phyloP scores from a whole-genome alignment of 2,329 filamentous ascomycete genomes.

The Diaporthe destruens region DNA sequence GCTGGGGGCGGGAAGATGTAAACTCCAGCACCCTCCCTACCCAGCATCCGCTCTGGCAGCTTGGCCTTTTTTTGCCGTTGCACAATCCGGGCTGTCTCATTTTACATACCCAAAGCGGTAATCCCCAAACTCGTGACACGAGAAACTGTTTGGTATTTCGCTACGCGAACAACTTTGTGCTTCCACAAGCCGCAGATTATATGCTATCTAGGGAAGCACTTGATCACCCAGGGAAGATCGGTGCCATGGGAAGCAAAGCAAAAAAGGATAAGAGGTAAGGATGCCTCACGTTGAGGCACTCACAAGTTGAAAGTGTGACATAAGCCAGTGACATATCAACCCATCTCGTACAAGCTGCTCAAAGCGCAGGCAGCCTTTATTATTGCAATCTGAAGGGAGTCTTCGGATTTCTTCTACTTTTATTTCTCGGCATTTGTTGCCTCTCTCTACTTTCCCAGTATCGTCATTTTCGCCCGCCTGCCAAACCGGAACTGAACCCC shows the following conservation, averaged over 20 bases:
- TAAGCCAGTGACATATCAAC: not conserved
- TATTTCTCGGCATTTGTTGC: not conserved
- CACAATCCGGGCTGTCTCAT: not conserved
- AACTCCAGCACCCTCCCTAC: too few relatives aligned
- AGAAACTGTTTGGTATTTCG: not conserved
- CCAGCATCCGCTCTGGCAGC: too few relatives aligned
- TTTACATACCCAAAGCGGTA: slow-evolving; percentile 1
- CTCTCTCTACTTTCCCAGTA: not conserved
- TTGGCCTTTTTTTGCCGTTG: not conserved
- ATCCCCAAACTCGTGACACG: not conserved
- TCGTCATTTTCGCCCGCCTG: not conserved
- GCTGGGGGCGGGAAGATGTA: too few relatives aligned
- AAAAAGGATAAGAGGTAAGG: not conserved
- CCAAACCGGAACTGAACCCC: not conserved
- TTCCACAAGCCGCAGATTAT: not conserved
- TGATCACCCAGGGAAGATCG: too few relatives aligned
- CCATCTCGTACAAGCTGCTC: not conserved
- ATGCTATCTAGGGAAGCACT: too few relatives aligned
- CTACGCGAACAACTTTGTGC: not conserved
- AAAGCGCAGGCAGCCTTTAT: not conserved
- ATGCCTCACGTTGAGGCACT: not conserved
- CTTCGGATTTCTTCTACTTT: not conserved
- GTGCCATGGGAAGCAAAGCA: not conserved
- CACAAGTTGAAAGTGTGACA: not conserved
- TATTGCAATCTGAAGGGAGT: not conserved